phyloP scores from a whole-genome alignment of 805 yeast species.

The Sugiyamaella valdiviana region DNA sequence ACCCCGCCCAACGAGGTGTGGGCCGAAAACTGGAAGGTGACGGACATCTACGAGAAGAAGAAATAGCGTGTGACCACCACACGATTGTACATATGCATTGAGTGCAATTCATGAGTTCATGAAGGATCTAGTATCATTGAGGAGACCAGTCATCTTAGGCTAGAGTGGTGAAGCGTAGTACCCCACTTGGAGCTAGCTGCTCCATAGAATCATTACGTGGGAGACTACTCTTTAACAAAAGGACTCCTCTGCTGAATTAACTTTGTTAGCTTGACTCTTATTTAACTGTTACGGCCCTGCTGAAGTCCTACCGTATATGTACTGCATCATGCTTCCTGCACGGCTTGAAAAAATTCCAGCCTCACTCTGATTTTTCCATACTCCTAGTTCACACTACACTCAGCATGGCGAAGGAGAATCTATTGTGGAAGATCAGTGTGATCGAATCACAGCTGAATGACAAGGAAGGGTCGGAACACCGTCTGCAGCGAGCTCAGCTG shows the following conservation, averaged over 20 bases:
- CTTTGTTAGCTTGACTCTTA: too few relatives aligned
- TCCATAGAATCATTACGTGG: too few relatives aligned
- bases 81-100: slow-evolving; percentile 4
- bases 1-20: slow-evolving; percentile 79
- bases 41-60: slow-evolving; percentile 13
- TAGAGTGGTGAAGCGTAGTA: too few relatives aligned
- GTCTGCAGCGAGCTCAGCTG: slow-evolving; percentile 28
- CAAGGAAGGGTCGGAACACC: slow-evolving; percentile 17
- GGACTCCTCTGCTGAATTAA: too few relatives aligned
- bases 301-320: neutral
- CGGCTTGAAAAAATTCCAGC: neutral
- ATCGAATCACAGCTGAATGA: slow-evolving; percentile 31
- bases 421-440: slow-evolving; percentile 33
- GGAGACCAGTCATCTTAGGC: too few relatives aligned
- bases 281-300: too few relatives aligned
- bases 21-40: slow-evolving; percentile 45
- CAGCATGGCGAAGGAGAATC: slow-evolving; percentile 27
- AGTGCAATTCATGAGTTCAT: too few relatives aligned
- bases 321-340: neutral
- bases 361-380: neutral
- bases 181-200: too few relatives aligned
- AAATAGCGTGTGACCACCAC: neutral
- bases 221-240: too few relatives aligned
- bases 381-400: neutral
- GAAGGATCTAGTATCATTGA: too few relatives aligned